Base-by-base conservation (phyloP, 495 filamentous ascomycete genomes). In the Trichoderma reesei region DNA sequence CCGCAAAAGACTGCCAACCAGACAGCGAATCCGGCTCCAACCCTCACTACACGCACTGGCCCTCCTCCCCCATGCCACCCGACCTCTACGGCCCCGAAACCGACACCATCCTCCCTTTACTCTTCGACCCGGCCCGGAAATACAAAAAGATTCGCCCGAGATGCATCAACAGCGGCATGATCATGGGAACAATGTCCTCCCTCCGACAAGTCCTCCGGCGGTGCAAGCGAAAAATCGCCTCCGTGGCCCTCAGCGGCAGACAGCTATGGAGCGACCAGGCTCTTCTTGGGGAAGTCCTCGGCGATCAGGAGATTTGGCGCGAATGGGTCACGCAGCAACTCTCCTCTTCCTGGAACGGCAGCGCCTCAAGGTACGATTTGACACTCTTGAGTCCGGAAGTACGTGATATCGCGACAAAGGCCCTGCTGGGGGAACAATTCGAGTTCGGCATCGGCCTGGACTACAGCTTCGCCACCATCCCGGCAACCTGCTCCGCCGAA, bases 141-240 rank as follows among this genome's bases (percentile, higher is more conserved):
- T 44, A 63, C 41, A 34, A 8, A 18, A 20, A 42, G 4, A 34
- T 63, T 5, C 61, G 61, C 6, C 61, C 61, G 7, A 39, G 61
- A 39, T 63, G 61, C 41, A 42, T 63, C 61, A 63, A 63, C 41
- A 63, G 61, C 61, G 61, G 61, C 61, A 63, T 63, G 61, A 63
- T 63, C 41, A 63, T 63, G 61, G 61, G 61, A 18, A 44, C 61
- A 18, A 63, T 63, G 61, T n/a, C 41, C 18, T 36, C 61, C 1
- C 39, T 63, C 1, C 41, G 41, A 3, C 38, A 63, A 7, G 3
- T 36, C 18, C 61, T 63, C 39, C 18, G 41, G n/a, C 61, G 61
- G 41, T 41, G 38, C 39, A 42, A 44, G 6, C 38, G 41, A 11
- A 63, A 63, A 38, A 46, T 63, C 31, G 61, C 46, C n/a, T n/a